These are phyloP conservation scores for Eustoma russellianum DNA, from an alignment of 257 asterid genomes.

Conservation along the genomic window DNA sequence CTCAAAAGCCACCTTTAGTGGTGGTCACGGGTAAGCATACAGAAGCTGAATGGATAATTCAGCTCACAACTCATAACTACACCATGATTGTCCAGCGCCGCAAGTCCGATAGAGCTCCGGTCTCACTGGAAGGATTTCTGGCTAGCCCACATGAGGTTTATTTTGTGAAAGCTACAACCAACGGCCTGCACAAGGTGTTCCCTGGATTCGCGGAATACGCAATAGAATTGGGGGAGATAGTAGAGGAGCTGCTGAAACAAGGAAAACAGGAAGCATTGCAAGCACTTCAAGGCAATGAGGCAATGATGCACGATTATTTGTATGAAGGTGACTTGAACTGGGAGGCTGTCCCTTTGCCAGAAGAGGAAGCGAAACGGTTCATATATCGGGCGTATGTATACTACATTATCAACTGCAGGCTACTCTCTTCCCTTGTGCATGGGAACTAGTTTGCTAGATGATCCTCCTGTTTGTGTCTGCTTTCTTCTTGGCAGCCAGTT, in stretches of 20 bases:
- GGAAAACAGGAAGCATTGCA: not conserved
- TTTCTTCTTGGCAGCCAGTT: too few relatives aligned
- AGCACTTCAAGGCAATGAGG: too few relatives aligned
- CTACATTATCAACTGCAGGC: not conserved
- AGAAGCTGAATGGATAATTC: not conserved
- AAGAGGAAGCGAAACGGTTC: not conserved
- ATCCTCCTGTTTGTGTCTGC: too few relatives aligned
- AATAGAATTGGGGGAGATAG: not conserved
- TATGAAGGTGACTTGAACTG: not conserved
- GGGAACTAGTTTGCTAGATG: too few relatives aligned
- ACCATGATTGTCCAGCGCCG: not conserved
- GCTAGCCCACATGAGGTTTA: not conserved
- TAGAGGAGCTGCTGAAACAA: not conserved
- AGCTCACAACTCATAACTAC: not conserved
- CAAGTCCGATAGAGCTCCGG: not conserved
- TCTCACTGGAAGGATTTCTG: not conserved
- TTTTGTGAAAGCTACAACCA: not conserved
- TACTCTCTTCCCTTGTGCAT: not conserved
- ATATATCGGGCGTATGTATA: constrained; percentile 1
- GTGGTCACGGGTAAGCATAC: not conserved
- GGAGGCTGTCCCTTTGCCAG: not conserved
- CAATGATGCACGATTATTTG: not conserved
- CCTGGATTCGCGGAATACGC: too few relatives aligned
- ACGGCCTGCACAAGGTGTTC: not conserved
- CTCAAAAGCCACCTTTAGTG: not conserved